Conservation (phyloP, 345 rosid species). For the Acer campestre region DNA sequence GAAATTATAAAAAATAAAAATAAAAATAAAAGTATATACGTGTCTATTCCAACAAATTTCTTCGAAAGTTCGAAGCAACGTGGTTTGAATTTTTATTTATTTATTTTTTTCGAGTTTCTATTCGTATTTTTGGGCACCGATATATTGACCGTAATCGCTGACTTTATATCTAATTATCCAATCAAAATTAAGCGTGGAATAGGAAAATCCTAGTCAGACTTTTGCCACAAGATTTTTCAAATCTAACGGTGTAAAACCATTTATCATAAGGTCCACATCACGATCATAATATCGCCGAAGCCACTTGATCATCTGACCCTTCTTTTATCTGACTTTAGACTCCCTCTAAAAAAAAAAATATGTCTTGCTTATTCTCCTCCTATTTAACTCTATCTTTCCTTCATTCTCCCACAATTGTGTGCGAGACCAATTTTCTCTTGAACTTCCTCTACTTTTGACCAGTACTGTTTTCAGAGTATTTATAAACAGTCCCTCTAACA, state of each 20-base stretch:
- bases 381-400: neutral
- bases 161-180: neutral
- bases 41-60: constrained; percentile 3
- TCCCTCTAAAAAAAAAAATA: neutral
- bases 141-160: neutral
- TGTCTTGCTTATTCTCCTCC: neutral
- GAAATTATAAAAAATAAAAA: neutral
- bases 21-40: neutral
- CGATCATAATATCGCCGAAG: neutral
- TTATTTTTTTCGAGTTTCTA: neutral
- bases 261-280: neutral
- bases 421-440: constrained; percentile 8
- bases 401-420: constrained; percentile 17
- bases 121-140: neutral
- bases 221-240: neutral
- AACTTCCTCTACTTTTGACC: constrained; percentile 12
- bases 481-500: neutral
- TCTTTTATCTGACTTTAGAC: constrained; percentile 24
- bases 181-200: neutral
- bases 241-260: constrained; percentile 13
- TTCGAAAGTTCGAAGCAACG: constrained; percentile 13
- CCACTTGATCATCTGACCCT: constrained; percentile 20
- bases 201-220: neutral
- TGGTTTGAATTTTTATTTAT: neutral
- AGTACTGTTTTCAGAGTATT: neutral